Base-by-base conservation (phyloP, 345 rosid genomes). In the Raphanus sativus region DNA sequence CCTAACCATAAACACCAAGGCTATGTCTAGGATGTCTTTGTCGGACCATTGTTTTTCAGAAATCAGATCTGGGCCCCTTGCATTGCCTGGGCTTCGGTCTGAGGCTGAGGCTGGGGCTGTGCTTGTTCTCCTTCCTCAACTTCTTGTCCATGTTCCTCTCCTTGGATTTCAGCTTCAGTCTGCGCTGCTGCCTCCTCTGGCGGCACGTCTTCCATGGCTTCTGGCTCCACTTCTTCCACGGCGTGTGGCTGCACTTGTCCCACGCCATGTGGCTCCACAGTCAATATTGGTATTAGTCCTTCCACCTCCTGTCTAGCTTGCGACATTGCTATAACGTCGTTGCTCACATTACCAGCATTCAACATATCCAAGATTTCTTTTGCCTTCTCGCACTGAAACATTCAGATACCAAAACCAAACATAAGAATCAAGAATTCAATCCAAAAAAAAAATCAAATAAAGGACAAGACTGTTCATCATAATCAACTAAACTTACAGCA, bases 271-370 rank as follows among this genome's bases (percentile, higher is more conserved):
- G 87, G 30, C 73, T 42, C 74, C 28, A 56, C 58, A 1, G 84
- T 77, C 77, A 87, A 92, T 79, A 84, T 66, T 1, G 81, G 55
- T 4, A 85, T 86, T 12, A 95, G 88, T 36, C 82, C 90, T 83
- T 91, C 96, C 55, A 95, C 76, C 59, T 89, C 89, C 50, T 83
- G 81, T 59, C 89, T 83, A 5, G 96, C 97, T 11, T 75, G 82
- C 10, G 78, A 74, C 8, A 81, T 86, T 24, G 79, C 68, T 7
- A 83, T 67, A 25, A 83, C 63, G 58, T 79, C 87, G 4, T 74
- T 83, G 6, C 69, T 71, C 9, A 33, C 65, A 29, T 85, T 70
- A 64, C 81, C 88, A 15, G 88, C 87, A 80, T 76, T 89, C 48
- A 95, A 75, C 25, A 79, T 78, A 6, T 67, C 80, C 6, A 83